Conservation (phyloP, 2,329 filamentous ascomycete species). For the Curvularia spicifera region DNA sequence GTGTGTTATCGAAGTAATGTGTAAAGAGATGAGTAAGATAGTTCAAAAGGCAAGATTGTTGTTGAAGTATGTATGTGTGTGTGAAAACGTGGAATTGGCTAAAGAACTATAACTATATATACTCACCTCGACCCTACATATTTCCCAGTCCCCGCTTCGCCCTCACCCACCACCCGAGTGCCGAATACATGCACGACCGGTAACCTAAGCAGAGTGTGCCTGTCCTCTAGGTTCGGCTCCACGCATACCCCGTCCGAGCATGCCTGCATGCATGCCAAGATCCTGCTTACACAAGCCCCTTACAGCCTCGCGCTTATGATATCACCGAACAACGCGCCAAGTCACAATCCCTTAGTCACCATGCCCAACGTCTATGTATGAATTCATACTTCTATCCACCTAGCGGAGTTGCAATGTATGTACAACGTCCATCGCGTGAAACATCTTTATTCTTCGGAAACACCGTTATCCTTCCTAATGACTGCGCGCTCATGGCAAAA, state of each 20-base stretch:
- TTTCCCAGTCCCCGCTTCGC: neutral
- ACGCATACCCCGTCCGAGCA: constrained; percentile 5
- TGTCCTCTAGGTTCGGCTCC: constrained; percentile 3
- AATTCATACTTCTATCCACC: neutral
- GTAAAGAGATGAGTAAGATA: no score
- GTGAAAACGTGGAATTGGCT: no score
- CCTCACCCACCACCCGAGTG: neutral
- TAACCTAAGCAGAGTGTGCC: neutral
- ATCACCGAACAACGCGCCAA: neutral
- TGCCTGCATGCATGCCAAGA: neutral
- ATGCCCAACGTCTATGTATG: neutral
- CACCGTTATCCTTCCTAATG: constrained; percentile 6
- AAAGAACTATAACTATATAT: no score
- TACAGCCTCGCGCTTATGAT: neutral
- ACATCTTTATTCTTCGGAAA: neutral
- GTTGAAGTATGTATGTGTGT: neutral
- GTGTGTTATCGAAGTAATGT: no score
- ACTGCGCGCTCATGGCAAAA: constrained; percentile 5
- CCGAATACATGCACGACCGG: neutral
- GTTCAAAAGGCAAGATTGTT: no score
- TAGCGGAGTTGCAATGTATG: neutral
- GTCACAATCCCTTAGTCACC: neutral
- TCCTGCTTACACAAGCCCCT: constrained; percentile 3
- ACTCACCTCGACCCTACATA: neutral
- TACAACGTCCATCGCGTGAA: neutral